Evolutionary conservation across 2,329 filamentous ascomycete genomes (phyloP).

Genomic region (Rutstroemia sp.): DNA sequence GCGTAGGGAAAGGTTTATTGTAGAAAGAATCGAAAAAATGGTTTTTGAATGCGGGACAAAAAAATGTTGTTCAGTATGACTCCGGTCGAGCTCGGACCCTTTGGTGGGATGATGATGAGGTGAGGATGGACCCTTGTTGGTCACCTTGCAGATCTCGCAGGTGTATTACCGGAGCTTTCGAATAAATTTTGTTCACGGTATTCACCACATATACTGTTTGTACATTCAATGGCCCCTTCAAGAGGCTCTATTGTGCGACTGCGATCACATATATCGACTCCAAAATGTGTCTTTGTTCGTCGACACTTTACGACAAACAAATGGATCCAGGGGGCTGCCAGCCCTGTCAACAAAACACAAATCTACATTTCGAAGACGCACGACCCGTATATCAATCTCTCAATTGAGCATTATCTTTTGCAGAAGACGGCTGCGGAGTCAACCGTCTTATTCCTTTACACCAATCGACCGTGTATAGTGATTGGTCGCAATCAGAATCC

Average conservation of each 20-base stretch:
- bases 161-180: neutral
- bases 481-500: conserved; percentile 97
- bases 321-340: conserved; percentile 14
- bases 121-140: neutral
- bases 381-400: conserved; percentile 84
- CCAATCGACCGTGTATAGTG: conserved; percentile 79
- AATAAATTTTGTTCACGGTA: neutral
- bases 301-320: neutral
- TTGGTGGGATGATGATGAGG: neutral
- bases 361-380: conserved; percentile 63
- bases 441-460: conserved; percentile 77
- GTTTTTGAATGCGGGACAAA: neutral
- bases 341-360: conserved; percentile 46
- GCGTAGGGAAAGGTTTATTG: neutral
- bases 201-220: neutral
- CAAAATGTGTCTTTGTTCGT: neutral
- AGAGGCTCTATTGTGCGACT: neutral
- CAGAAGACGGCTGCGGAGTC: conserved; percentile 65
- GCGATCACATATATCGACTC: neutral
- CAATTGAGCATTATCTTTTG: conserved; percentile 86
- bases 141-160: neutral
- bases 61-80: conserved; percentile 19
- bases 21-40: neutral
- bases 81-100: conserved; percentile 18
- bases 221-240: neutral